phyloP scores from a whole-genome alignment of 345 rosid species.

The Acer campestre region DNA sequence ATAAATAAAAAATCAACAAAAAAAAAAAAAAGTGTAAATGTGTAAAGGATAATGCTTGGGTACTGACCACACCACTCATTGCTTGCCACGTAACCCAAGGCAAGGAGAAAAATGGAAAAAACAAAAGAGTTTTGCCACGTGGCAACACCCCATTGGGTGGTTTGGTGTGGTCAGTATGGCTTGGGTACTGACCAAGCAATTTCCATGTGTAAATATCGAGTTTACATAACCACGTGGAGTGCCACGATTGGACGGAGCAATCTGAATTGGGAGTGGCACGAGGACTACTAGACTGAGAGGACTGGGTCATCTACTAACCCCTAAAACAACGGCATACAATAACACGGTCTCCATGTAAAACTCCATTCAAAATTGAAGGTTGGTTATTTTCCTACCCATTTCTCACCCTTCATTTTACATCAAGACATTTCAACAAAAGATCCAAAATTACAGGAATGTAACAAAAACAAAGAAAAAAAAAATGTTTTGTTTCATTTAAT shows the following conservation, averaged over 20 bases:
- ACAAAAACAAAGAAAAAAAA: constrained; percentile 5
- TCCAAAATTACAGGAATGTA: constrained; percentile 42
- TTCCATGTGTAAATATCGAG: background rate
- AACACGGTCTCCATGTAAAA: constrained; percentile 21
- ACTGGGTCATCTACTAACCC: constrained; percentile 42
- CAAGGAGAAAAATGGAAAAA: no score
- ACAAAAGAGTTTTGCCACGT: no score
- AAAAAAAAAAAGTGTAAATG: background rate
- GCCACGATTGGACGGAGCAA: background rate
- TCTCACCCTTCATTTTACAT: constrained; percentile 36
- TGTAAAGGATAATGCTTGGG: no score
- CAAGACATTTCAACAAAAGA: constrained; percentile 48
- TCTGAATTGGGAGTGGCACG: background rate
- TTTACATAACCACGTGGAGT: constrained; percentile 14
- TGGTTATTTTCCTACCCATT: constrained; percentile 31
- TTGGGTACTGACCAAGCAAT: no score
- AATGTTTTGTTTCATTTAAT: background rate
- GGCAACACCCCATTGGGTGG: no score
- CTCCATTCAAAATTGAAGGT: constrained; percentile 32
- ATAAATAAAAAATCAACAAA: background rate
- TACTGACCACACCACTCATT: no score
- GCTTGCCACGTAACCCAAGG: no score
- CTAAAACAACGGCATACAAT: constrained; percentile 47
- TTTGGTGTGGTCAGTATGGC: no score
- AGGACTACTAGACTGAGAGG: constrained; percentile 12